Percentiles rank a stretch among this genome's conserved stretches.
Conservation (phyloP, 345 rosid species). For the Lumnitzera racemosa region DNA sequence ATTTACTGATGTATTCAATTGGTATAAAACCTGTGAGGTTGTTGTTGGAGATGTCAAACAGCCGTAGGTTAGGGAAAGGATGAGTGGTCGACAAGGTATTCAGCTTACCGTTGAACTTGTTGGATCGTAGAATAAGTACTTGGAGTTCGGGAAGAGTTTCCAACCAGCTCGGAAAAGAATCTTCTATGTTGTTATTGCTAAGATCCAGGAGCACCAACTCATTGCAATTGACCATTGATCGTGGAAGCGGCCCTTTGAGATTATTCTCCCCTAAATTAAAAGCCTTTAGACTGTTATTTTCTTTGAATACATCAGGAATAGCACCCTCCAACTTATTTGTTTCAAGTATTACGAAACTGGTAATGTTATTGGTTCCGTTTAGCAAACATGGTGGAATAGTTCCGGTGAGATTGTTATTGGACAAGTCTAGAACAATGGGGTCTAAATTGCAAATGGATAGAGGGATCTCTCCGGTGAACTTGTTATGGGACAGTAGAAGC, state of each 20-base stretch:
- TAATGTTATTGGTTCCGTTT: neutral
- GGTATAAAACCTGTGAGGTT: neutral
- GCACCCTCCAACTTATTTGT: conserved; percentile 14
- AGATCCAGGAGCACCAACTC: conserved; percentile 6
- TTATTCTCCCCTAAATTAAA: conserved; percentile 17
- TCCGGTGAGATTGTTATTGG: conserved; percentile 13
- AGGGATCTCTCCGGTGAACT: conserved; percentile 2
- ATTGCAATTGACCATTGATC: conserved; percentile 14
- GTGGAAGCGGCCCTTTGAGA: conserved; percentile 16
- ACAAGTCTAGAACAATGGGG: conserved; percentile 7
- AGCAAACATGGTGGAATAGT: conserved; percentile 13
- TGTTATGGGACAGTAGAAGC: conserved; percentile 2
- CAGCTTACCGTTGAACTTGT: conserved; percentile 12
- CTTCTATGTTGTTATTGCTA: conserved; percentile 16
- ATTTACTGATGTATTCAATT: no score
- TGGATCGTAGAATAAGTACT: conserved; percentile 17
- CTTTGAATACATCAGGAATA: conserved; percentile 8
- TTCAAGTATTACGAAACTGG: neutral
- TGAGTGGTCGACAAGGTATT: fast-evolving
- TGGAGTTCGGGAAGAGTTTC: conserved; percentile 11
- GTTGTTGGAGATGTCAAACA: conserved; percentile 14
- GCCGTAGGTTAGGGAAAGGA: conserved; percentile 6
- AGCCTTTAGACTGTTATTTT: neutral
- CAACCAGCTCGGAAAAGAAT: conserved; percentile 18
- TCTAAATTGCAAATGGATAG: conserved; percentile 7